Base-by-base conservation (phyloP, 2,329 filamentous ascomycete genomes). In the Annulohypoxylon truncatum region DNA sequence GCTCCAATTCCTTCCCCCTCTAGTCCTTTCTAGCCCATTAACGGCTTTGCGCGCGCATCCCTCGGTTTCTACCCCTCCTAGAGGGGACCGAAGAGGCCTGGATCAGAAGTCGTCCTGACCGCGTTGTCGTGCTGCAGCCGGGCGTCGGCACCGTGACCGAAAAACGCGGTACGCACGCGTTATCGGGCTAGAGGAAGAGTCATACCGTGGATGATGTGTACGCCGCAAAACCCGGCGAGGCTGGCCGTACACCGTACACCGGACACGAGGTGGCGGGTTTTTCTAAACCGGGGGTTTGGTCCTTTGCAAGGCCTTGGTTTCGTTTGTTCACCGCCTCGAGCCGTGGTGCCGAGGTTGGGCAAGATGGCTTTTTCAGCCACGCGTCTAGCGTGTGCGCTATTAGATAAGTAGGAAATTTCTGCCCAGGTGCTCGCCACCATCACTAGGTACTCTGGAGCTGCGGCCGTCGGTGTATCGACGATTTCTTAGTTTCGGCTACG, bases 61-160 rank as follows among this genome's bases (percentile, higher is more conserved):
- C 1, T 87, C 83, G 13, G 88, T 85, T 0, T 82, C 83, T 80
- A 79, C 0, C 73, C 73, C 47, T 78, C 79, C 55, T 81, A 78
- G 0, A 81, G 68, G 7, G 35, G 13, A 72, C 70, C 79, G 0
- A 81, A 67, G 10, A 67, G 10, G 72, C 70, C 71, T 79, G 79
- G 5, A 78, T 80, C 4, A 81, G 47, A 56, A 78, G 35, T 78
- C 2, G 79, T 73, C 67, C 81, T 81, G 58, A 78, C 72, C 18
- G 51, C 24, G 59, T 81, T 79, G 70, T 81, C 79, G 18, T 72
- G 69, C 12, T 76, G 74, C 15, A 85, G 52, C 88, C 88, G 0
- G 88, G 85, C 1, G 83, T 85, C n/a, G 84, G 79, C 60, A 92
- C 92, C 0, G 87, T 89, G 66, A 86, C 89, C 0, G 90, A 90